Percentiles rank a stretch among this genome's conserved stretches.
These are phyloP conservation scores for Paecilomyces sp. DNA, from an alignment of 2,329 filamentous ascomycete genomes.

Conservation along the genomic window DNA sequence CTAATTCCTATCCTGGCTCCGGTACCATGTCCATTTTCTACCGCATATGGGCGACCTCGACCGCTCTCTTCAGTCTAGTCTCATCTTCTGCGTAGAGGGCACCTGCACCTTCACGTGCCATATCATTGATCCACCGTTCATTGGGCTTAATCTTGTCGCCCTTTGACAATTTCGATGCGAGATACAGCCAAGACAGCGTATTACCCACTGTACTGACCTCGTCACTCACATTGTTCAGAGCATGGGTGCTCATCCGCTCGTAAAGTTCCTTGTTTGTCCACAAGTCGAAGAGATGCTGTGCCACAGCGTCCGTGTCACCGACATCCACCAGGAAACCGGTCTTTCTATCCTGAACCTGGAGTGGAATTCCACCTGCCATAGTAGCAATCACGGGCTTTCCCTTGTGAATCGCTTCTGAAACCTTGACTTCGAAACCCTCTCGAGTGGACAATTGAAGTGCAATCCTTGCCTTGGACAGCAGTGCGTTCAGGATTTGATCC, in stretches of 20 bases:
- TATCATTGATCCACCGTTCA: conserved; percentile 64
- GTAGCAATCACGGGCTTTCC: conserved; percentile 72
- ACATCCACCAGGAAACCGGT: conserved; percentile 69
- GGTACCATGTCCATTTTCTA: not conserved
- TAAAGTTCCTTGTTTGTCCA: conserved; percentile 61
- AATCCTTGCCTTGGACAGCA: conserved; percentile 65
- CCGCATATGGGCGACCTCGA: conserved; percentile 18
- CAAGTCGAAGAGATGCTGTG: conserved; percentile 57
- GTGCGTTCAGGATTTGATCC: conserved; percentile 71
- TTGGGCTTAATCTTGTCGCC: conserved; percentile 52
- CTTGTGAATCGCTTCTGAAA: conserved; percentile 74
- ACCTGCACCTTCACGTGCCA: conserved; percentile 60
- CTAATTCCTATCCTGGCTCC: not conserved
- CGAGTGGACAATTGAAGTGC: conserved; percentile 73
- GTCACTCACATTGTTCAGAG: conserved; percentile 62
- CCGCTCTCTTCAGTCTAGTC: conserved; percentile 45
- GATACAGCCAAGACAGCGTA: conserved; percentile 67
- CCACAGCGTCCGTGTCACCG: conserved; percentile 63
- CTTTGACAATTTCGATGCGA: conserved; percentile 61
- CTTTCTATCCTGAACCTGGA: conserved; percentile 65
- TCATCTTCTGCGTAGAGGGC: conserved; percentile 53
- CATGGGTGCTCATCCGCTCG: conserved; percentile 58
- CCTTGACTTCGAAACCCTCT: conserved; percentile 82
- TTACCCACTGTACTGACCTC: conserved; percentile 79
- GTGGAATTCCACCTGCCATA: conserved; percentile 68